Evolutionary conservation across 176 grass and related monocot genomes (phyloP), one percentile per base, ranked within the genome.

Genomic region (Metroxylon sagu): DNA sequence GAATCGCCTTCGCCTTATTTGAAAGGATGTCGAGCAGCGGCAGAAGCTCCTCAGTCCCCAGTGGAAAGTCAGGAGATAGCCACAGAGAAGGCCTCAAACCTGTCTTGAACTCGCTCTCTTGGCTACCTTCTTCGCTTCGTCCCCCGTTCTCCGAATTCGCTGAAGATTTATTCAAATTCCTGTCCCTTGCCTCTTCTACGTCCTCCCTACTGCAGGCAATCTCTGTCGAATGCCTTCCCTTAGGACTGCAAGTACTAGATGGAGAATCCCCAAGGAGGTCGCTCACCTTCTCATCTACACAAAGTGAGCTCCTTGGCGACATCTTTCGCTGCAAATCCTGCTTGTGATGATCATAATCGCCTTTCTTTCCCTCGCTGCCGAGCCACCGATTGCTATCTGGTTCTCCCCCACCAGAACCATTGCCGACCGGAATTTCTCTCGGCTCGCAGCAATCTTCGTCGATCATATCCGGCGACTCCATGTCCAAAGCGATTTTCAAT

Each of bases 1-100:
- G 52, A 23, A 68, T 43, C 6, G 65, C 65, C 52, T 68, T 68
- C 15, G 56, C 65, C 29, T 68, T 68, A n/a, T 68, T 35, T 5
- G 65, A n/a, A 14, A 68, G 25, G 5, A 68, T 56, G 29, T 68
- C 65, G 14, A 68, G 65, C 51, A 68, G 28, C 0, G 65, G 65
- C 29, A 56, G 10, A 16, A 68, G 52, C 18, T 68, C 65, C 28
- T 68, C 65, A 21, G 52, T 54, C 65, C 5, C 3, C 1, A 68
- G 52, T 39, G 65, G 65, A 19, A 68, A 68, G 52, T 68, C 50
- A 3, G 51, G 28, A 3, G 65, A 55, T 4, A 68, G 65, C 65
- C 65, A 68, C 8, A 68, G 10, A 55, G 39, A 28, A 43, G 65
- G 65, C 17, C 28, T 31, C 6, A 68, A 18, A 30, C 28, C 18